Percentiles rank a stretch among this genome's conserved stretches.
These are phyloP conservation scores for Tricholoma terreum DNA, from an alignment of 768 basidiomycete genomes.

Conservation along the genomic window DNA sequence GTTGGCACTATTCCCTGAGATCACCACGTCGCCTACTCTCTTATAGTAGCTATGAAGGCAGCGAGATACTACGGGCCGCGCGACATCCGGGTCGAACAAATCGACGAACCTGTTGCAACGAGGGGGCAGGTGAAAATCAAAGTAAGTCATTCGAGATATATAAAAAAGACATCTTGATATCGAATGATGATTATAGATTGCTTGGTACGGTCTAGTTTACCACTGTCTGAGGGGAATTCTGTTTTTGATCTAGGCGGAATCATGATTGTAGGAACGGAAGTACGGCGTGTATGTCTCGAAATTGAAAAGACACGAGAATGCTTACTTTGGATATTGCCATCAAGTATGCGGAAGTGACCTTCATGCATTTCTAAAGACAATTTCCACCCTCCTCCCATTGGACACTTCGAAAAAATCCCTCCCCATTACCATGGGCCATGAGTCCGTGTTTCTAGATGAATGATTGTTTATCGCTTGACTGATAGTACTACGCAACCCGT, in stretches of 20 bases:
- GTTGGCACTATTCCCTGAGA: too few species aligned
- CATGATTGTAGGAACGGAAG: slow-evolving; percentile 28
- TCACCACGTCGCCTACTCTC: too few species aligned
- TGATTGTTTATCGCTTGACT: too few species aligned
- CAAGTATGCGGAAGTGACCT: slow-evolving; percentile 48
- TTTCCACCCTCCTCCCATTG: slow-evolving; percentile 28
- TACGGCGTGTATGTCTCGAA: too few species aligned
- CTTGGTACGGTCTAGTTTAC: slow-evolving; percentile 27
- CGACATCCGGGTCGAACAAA: slow-evolving; percentile 42
- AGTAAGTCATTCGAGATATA: slow-evolving; percentile 18
- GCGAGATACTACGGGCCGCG: slow-evolving; percentile 43
- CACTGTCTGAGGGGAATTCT: too few species aligned
- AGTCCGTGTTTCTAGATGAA: slow-evolving; percentile 36
- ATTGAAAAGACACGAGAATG: not conserved
- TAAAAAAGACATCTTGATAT: not conserved
- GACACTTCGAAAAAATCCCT: slow-evolving; percentile 35
- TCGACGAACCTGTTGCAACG: slow-evolving; percentile 33
- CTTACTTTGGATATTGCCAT: not conserved
- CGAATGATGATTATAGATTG: slow-evolving; percentile 19
- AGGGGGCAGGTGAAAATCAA: slow-evolving; percentile 44
- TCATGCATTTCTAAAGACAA: slow-evolving; percentile 35
- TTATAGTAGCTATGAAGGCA: slow-evolving; percentile 36
- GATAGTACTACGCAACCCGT: too few species aligned
- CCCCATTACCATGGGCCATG: slow-evolving; percentile 45
- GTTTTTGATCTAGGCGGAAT: too few species aligned